Base-by-base conservation (phyloP, 2,329 filamentous ascomycete genomes). In the Verticillium albo-atrum region DNA sequence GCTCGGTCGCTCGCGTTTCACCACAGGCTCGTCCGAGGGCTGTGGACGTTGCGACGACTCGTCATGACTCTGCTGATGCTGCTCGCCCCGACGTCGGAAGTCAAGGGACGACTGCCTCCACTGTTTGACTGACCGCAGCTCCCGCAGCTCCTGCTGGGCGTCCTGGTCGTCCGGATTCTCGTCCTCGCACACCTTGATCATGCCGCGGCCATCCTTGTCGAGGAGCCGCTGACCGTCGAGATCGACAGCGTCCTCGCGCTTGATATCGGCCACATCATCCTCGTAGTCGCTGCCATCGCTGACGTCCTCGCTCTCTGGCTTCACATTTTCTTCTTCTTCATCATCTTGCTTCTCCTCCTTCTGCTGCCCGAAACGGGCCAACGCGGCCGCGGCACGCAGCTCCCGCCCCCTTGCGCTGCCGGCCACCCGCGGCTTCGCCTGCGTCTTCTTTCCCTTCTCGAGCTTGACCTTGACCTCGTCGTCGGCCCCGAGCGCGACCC, bases 101-200 rank as follows among this genome's bases (percentile, higher is more conserved):
- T 63, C 56, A 30, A 64, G 59, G 28, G 55, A 57, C 27, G 59
- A 58, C 51, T 64, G 62, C 51, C 54, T 61, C 63, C 60, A 65
- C 59, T 60, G 61, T 57, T 64, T 62, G 47, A 70, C 68, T 7
- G 73, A 74, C 57, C 81, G 81, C 56, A 95, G 76, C 71, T 96
- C 91, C 15, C 81, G 78, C 66, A 91, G 75, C 72, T 96, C 89
- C 30, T 82, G 79, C 67, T 82, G 78, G 3, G 78, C 81, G 66
- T 85, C 78, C 20, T 79, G 75, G 58, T 89, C 85, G 37, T 83
- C 79, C 3, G 67, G 67, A 37, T 78, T 58, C 79, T 91, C 89
- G 52, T 89, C 88, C 62, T 88, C 88, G 68, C 91, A 95, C 1
- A 95, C 85, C 66, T 85, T 89, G 62, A 94, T 76, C 79, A 96